These are phyloP conservation scores for Alternaria hordeiaustralica DNA, from an alignment of 2,329 filamentous ascomycete genomes.

Conservation along the genomic window DNA sequence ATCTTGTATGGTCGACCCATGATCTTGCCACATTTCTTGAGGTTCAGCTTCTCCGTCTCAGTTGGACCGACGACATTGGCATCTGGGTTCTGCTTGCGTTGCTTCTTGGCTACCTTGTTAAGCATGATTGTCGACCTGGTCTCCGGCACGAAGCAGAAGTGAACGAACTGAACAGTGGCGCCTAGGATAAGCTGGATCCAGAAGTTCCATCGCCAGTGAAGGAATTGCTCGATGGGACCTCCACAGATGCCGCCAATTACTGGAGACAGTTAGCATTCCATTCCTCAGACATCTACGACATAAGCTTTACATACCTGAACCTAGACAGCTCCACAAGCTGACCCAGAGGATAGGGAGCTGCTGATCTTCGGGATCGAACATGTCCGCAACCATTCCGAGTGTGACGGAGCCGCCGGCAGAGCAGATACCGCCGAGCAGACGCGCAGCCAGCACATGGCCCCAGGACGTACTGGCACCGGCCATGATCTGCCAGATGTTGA, in stretches of 20 bases:
- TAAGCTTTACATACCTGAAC: conserved; percentile 55
- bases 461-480: conserved; percentile 69
- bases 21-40: conserved; percentile 51
- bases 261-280: conserved; percentile 57
- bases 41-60: conserved; percentile 54
- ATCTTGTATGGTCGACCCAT: conserved; percentile 74
- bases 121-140: conserved; percentile 78
- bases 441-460: conserved; percentile 68
- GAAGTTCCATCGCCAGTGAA: conserved; percentile 77
- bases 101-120: conserved; percentile 77
- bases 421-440: conserved; percentile 44
- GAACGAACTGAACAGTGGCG: conserved; percentile 68
- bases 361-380: conserved; percentile 64
- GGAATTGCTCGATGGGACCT: conserved; percentile 71
- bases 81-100: conserved; percentile 60
- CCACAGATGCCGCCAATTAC: conserved; percentile 81
- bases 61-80: conserved; percentile 70
- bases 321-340: conserved; percentile 69
- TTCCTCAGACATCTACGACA: neutral
- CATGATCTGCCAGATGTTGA: conserved; percentile 72
- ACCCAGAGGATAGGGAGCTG: conserved; percentile 71
- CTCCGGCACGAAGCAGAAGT: conserved; percentile 74
- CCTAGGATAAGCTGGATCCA: conserved; percentile 87
- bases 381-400: conserved; percentile 68
- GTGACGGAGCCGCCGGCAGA: conserved; percentile 70